Base-by-base conservation (phyloP, 2,329 filamentous ascomycete genomes). In the Colletotrichum horii region DNA sequence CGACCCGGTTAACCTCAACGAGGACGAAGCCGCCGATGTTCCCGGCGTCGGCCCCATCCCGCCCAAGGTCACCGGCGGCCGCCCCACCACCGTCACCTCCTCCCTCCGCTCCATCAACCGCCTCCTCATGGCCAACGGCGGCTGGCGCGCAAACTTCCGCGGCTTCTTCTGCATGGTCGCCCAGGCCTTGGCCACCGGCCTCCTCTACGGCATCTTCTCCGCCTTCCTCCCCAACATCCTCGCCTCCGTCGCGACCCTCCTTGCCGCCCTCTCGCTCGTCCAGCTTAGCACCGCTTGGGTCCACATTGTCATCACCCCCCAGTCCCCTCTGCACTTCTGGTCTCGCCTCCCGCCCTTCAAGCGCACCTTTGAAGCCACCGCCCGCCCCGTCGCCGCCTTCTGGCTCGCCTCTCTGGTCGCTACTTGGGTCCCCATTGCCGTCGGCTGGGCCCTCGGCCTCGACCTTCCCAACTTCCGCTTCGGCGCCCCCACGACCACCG, bases 241-340 rank as follows among this genome's bases (percentile, higher is more conserved):
- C 70, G 81, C 85, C 78, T 78, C 85, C 28, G 16, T 94, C 70
- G 87, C 87, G 70, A 88, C 88, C 69, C 88, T 93, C 66, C 73
- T 94, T 56, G 88, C 91, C 30, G 88, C 90, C 67, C 83, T 96
- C 26, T 83, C 90, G 24, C 87, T 94, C 36, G 90, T 93, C 48
- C 94, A 94, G 80, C 84, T 96, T 75, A 90, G 92, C 82, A 91
- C 96, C 79, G 90, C 92, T 69, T 98, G 96, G 95, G 94, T 96
- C 5, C 95, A 98, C 83, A 93, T 94, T 80, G 91, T 98, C 82
- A 96, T 98, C 81, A 93, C 95, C 3, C 88, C 91, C 69, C 91
- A 92, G 7, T 93, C 90, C 72, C 81, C 87, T 64, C 90, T 91
- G 82, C 86, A 86, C 79, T 95, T 93, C 88, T 94, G 90, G 85